Conservation (phyloP, 2,329 filamentous ascomycete species). For the Chrysosporium queenslandicum region DNA sequence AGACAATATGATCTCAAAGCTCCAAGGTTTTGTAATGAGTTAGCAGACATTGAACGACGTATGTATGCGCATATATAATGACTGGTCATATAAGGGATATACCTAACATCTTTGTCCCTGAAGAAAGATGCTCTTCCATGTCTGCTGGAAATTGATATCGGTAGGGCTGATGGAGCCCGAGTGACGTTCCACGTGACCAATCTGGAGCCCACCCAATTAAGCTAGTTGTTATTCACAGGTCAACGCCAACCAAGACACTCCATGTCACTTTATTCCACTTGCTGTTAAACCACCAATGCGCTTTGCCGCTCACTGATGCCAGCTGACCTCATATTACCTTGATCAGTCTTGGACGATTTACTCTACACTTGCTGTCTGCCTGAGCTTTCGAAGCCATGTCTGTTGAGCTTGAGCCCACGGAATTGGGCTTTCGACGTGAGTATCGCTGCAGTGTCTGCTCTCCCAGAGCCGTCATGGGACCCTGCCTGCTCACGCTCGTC, state of each 20-base stretch:
- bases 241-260: slow-evolving; percentile 4
- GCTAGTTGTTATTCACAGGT: not conserved
- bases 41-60: too few relatives aligned
- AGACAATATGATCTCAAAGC: too few relatives aligned
- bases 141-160: too few relatives aligned
- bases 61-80: too few relatives aligned
- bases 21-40: too few relatives aligned
- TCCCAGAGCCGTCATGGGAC: not conserved
- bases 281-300: not conserved
- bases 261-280: slow-evolving; percentile 1
- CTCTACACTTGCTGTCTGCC: slow-evolving; percentile 18
- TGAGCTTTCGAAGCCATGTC: slow-evolving; percentile 56
- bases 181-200: not conserved
- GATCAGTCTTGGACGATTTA: slow-evolving; percentile 13
- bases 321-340: slow-evolving; percentile 7
- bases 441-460: slow-evolving; percentile 6
- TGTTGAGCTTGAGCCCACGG: slow-evolving; percentile 80
- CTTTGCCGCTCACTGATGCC: not conserved
- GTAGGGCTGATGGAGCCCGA: too few relatives aligned
- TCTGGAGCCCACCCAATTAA: too few relatives aligned
- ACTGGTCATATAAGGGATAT: too few relatives aligned
- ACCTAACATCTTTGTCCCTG: too few relatives aligned
- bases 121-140: too few relatives aligned
- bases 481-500: slow-evolving; percentile 15
- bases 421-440: slow-evolving; percentile 85